Conservation (phyloP, 352 stramenopile genomes). For the Chrysophaeum taylorii region DNA sequence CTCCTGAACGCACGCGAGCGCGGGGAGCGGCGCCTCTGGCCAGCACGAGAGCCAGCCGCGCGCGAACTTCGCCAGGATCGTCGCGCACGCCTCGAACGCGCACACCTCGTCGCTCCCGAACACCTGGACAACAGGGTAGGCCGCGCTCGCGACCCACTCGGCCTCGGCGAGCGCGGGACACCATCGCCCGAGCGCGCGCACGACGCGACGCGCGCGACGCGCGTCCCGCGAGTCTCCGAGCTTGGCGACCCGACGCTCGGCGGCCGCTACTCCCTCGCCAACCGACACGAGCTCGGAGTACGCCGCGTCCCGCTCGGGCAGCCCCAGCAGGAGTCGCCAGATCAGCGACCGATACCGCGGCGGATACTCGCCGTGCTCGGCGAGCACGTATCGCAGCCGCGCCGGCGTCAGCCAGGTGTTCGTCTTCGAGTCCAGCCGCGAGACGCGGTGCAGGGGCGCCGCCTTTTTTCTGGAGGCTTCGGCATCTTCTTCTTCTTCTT, state of each 20-base stretch:
- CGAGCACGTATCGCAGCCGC: constrained; percentile 11
- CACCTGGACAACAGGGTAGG: constrained; percentile 73
- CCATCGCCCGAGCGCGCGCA: constrained; percentile 73
- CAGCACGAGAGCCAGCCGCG: constrained; percentile 62
- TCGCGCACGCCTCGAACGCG: constrained; percentile 70
- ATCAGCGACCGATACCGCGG: constrained; percentile 8
- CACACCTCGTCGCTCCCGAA: constrained; percentile 69
- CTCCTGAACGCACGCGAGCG: constrained; percentile 55
- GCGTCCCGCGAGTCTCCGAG: too few relatives aligned
- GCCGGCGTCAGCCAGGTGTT: neutral
- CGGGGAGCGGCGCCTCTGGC: constrained; percentile 59
- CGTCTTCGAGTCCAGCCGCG: neutral
- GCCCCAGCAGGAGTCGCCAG: constrained; percentile 17
- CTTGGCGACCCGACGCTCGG: neutral
- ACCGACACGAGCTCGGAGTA: constrained; percentile 52
- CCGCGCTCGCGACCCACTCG: constrained; percentile 59
- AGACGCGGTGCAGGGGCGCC: constrained; percentile 1
- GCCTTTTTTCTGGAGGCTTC: neutral
- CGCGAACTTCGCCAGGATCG: constrained; percentile 70
- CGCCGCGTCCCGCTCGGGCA: constrained; percentile 65
- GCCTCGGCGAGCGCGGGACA: constrained; percentile 73
- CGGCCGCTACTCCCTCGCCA: neutral
- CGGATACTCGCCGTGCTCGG: constrained; percentile 17
- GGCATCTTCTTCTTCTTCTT: neutral
- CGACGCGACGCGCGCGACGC: constrained; percentile 26